A percentile compares a stretch with the other conserved stretches of the same genome.
Conservation (phyloP, 805 yeast genomes). For the Metschnikowia corniflorae region DNA sequence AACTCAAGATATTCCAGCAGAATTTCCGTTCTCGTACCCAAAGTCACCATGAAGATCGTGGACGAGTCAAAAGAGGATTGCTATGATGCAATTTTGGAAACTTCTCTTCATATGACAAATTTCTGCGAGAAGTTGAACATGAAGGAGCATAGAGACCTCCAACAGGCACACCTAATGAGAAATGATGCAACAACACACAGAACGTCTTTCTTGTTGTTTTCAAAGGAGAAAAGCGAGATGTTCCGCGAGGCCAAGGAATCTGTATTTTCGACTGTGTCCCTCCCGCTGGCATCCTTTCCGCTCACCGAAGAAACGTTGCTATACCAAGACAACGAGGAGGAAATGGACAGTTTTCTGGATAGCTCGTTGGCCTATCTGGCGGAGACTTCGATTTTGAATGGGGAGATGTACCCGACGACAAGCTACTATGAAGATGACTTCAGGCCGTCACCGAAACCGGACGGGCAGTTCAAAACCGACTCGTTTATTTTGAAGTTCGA, state of each 20-base stretch:
- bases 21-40: conserved; percentile 48
- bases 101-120: conserved; percentile 58
- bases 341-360: conserved; percentile 3
- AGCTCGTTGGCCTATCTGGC: conserved; percentile 12
- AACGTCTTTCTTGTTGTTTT: conserved; percentile 63
- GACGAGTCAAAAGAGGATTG: conserved; percentile 12
- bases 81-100: conserved; percentile 42
- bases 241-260: conserved; percentile 51
- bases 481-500: conserved; percentile 55
- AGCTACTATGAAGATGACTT: conserved; percentile 31
- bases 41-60: conserved; percentile 33
- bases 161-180: conserved; percentile 58
- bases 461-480: conserved; percentile 48
- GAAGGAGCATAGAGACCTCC: conserved; percentile 45
- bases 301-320: conserved; percentile 33
- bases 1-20: conserved; percentile 60
- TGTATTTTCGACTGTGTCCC: conserved; percentile 55
- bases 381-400: conserved; percentile 7
- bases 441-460: conserved; percentile 26
- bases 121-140: conserved; percentile 53
- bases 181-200: conserved; percentile 88
- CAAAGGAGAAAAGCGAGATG: conserved; percentile 41
- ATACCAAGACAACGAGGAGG: conserved; percentile 1
- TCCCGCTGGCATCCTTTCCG: conserved; percentile 65
- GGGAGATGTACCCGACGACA: conserved; percentile 22